Evolutionary conservation across 106 monocot genomes (phyloP), one percentile per base, ranked within the genome.

Genomic region (Allium cepa): DNA sequence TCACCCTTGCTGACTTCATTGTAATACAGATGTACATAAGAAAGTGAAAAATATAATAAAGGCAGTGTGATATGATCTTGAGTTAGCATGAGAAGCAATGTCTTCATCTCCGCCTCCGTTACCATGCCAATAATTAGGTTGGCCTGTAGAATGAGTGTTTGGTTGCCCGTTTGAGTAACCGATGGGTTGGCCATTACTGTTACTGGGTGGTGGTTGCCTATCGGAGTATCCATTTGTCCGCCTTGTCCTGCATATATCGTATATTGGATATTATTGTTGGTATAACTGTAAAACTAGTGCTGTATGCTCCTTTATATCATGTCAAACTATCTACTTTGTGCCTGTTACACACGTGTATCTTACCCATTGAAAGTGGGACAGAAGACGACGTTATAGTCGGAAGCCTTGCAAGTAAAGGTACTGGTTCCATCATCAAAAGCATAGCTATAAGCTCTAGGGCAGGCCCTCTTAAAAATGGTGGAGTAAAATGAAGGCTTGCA

Each of bases 381-480:
- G 77, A 94, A 94, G 63, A 78, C 72, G 50, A 94, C 75, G 68
- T 64, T 67, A 70, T 94, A 94, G 15, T 94, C 86, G 9, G 18
- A 60, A 9, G 79, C 82, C 66, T 73, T 84, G 79, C 93, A 90
- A 49, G 90, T 94, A 80, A 89, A 94, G 47, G 86, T 94, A 71
- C 89, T 90, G 1, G 82, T 84, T 65, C 64, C 60, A 49, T 94
- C 93, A 53, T 94, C 93, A 59, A 79, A 90, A 0, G 93, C 93
- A 60, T 94, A 94, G 79, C 90, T 89, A 68, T 94, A 94, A 17
- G 93, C 89, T 15, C 75, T 76, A 1, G 93, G 93, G 65, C 89
- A 94, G 5, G 86, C 89, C 0, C 62, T 61, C 76, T 94, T 89
- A 72, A 94, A 94, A 64, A 86, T 73, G 56, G 74, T 50, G 3